Evolutionary conservation across 2,329 filamentous ascomycete genomes (phyloP), one percentile per base, ranked within the genome.

Genomic region (Microdochium nivale): DNA sequence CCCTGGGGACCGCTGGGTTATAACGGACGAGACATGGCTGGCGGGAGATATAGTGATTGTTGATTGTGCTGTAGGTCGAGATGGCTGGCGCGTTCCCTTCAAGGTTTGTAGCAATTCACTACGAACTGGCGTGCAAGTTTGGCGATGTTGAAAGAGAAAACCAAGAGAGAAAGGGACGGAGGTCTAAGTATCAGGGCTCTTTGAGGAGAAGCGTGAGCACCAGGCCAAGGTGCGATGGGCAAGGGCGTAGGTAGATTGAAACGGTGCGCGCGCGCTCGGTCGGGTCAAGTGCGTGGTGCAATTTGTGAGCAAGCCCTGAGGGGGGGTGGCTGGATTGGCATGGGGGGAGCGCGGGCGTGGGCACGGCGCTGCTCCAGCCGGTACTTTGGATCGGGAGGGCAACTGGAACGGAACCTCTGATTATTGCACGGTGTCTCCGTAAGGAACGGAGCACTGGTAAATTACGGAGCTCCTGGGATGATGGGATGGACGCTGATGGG

Each of bases 1-100:
- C 68, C 68, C 68, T 69, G 69, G 60, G 67, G 68, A 70, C 68
- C 64, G 66, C 59, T 52, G 62, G 62, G 67, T 66, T 70, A 70
- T 70, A 68, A 69, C 54, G 59, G 57, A 48, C 61, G 53, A 55
- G 54, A 53, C 64, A 66, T 66, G 37, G 40, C 60, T 51, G 40
- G 13, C 40, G 4, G 19, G 19, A 8, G 19, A 13, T 44, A 19
- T 23, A 24, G 19, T 40, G 16, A 8, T 44, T 44, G 40, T 21
- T n/a, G n/a, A 19, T 21, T 16, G 40, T 11, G 10, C 9, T 8
- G 19, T 19, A 23, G 19, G 40, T 11, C 40, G 40, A 44, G 40
- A 4, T 19, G 40, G 16, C 21, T 30, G 5, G 27, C 27, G 27
- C 5, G 5, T 5, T 11, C 27, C 11, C 5, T 5, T 30, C 11